Conservation (phyloP, 805 yeast genomes). For the Candida lessepsii region DNA sequence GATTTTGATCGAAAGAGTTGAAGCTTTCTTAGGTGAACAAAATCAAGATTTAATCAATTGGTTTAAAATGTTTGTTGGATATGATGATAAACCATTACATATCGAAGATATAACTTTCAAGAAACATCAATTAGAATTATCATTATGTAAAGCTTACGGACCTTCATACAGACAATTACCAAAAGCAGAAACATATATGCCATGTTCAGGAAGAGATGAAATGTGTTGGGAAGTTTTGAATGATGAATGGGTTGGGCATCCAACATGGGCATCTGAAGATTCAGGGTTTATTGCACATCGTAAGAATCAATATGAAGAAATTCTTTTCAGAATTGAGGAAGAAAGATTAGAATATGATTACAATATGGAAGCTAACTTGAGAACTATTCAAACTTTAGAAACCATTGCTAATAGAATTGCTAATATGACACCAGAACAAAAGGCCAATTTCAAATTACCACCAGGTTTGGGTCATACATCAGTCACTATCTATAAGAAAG, state of each 20-base stretch:
- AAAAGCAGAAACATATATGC: conserved; percentile 91
- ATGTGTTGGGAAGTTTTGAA: conserved; percentile 99
- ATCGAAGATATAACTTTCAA: conserved; percentile 87
- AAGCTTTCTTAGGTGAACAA: conserved; percentile 75
- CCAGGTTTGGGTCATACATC: conserved; percentile 93
- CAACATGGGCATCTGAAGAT: conserved; percentile 99
- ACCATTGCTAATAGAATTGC: conserved; percentile 92
- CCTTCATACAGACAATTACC: conserved; percentile 93
- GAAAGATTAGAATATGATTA: conserved; percentile 97
- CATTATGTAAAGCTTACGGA: conserved; percentile 90
- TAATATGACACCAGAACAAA: conserved; percentile 89
- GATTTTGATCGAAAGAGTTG: conserved; percentile 79
- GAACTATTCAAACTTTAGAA: conserved; percentile 94
- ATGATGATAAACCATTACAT: conserved; percentile 76
- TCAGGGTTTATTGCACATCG: conserved; percentile 99
- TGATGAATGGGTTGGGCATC: conserved; percentile 99
- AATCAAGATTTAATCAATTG: conserved; percentile 78
- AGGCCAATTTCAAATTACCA: conserved; percentile 79
- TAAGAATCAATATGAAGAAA: conserved; percentile 96
- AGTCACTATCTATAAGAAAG: conserved; percentile 87
- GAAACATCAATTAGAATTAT: conserved; percentile 87
- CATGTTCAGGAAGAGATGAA: conserved; percentile 97
- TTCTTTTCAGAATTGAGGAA: conserved; percentile 90
- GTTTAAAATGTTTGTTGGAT: conserved; percentile 92
- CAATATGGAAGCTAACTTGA: conserved; percentile 89